phyloP scores from a whole-genome alignment of 176 grass and related monocot genomes.

The Lolium perenne region DNA sequence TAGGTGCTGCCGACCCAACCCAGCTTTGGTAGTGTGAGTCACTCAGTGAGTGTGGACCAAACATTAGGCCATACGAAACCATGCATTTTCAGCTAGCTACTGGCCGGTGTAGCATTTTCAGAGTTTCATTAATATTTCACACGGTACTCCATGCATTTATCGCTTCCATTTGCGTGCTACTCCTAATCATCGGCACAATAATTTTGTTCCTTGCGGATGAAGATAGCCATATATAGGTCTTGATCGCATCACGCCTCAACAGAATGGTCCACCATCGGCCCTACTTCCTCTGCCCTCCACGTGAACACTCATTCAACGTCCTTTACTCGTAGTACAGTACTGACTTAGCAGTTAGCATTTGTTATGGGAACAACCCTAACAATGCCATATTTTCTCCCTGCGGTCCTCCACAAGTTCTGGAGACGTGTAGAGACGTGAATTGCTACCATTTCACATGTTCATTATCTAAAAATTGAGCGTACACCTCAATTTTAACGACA shows the following conservation, averaged over 20 bases:
- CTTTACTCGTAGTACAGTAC: neutral
- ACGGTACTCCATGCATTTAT: neutral
- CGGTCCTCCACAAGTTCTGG: neutral
- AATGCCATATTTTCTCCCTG: neutral
- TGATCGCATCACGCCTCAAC: neutral
- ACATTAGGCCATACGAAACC: slow-evolving; percentile 55
- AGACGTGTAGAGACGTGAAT: neutral
- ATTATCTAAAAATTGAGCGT: too few relatives aligned
- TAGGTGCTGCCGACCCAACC: slow-evolving; percentile 16
- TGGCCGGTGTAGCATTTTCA: neutral
- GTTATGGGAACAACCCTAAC: neutral
- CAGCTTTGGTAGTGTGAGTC: neutral
- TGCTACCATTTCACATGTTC: too few relatives aligned
- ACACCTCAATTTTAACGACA: too few relatives aligned
- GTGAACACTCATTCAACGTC: neutral
- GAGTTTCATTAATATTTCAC: neutral
- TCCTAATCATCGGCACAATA: neutral
- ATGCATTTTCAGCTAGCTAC: neutral
- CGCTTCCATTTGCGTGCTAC: neutral
- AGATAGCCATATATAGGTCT: neutral
- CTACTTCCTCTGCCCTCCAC: neutral
- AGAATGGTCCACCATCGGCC: neutral
- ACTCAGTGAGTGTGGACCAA: slow-evolving; percentile 39
- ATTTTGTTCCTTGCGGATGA: neutral
- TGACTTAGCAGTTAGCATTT: neutral